A percentile compares a stretch with the other conserved stretches of the same genome.
Conservation (phyloP, 2,329 filamentous ascomycete species). For the Ophiostoma ips region DNA sequence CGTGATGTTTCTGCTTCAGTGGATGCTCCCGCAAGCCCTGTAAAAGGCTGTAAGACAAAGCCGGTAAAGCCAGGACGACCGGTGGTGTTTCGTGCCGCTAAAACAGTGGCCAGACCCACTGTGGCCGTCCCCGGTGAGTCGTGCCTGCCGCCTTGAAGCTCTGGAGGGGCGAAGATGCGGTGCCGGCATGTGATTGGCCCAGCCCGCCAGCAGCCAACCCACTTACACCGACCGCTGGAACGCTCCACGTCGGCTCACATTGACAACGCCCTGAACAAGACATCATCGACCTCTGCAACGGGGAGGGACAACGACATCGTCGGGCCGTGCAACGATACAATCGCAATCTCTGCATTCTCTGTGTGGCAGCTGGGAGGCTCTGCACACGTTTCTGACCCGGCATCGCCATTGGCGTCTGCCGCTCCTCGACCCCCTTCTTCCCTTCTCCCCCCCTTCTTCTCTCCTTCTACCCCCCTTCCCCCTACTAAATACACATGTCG, state of each 20-base stretch:
- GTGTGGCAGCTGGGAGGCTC: background rate
- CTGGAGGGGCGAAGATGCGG: slow-evolving; percentile 1
- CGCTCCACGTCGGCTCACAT: background rate
- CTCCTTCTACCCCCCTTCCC: background rate
- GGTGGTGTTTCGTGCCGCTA: background rate
- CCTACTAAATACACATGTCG: slow-evolving; percentile 9
- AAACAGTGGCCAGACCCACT: background rate
- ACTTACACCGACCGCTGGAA: slow-evolving; percentile 3
- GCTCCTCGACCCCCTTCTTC: too few species aligned
- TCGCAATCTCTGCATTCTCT: too few species aligned
- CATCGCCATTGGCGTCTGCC: background rate
- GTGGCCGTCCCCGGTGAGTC: background rate
- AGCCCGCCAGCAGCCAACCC: background rate
- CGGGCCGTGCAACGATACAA: too few species aligned
- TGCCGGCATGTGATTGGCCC: slow-evolving; percentile 4
- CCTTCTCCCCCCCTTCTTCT: slow-evolving; percentile 1
- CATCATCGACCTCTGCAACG: too few species aligned
- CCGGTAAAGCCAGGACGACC: background rate
- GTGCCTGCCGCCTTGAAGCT: slow-evolving; percentile 2
- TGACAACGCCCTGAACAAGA: too few species aligned
- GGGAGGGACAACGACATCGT: too few species aligned
- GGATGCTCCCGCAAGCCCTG: too few species aligned
- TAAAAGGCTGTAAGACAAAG: too few species aligned
- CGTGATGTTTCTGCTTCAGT: too few species aligned
- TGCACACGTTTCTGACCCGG: background rate